Evolutionary conservation across 352 stramenopile genomes (phyloP).

Genomic region (Globisporangium splendens): DNA sequence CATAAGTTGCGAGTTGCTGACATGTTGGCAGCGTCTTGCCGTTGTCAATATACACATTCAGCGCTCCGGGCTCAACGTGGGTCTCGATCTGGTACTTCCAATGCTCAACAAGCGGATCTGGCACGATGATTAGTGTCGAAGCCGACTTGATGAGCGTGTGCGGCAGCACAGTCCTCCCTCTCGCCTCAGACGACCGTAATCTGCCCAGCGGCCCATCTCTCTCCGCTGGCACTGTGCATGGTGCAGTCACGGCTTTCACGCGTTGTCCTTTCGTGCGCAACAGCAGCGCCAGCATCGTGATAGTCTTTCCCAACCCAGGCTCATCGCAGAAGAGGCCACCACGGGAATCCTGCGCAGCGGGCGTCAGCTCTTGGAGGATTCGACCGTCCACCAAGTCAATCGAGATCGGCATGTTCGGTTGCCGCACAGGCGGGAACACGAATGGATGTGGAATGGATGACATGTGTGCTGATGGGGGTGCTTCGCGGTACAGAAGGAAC

Average conservation of each 20-base stretch:
- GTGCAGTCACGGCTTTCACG: constrained; percentile 4
- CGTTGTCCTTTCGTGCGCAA: constrained; percentile 69
- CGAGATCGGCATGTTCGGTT: constrained; percentile 13
- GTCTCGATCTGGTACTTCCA: constrained; percentile 74
- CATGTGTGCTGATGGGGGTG: constrained; percentile 12
- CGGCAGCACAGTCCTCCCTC: constrained; percentile 41
- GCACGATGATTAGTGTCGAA: constrained; percentile 67
- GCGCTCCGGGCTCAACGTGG: constrained; percentile 31
- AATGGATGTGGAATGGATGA: constrained; percentile 43
- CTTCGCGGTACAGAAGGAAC: constrained; percentile 78
- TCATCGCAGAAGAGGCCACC: constrained; percentile 84
- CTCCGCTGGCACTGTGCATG: constrained; percentile 7
- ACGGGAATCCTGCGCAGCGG: constrained; percentile 34
- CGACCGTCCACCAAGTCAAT: constrained; percentile 61
- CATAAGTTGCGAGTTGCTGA: constrained; percentile 45
- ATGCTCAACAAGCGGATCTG: constrained; percentile 69
- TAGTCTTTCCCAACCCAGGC: constrained; percentile 81
- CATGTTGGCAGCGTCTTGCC: constrained; percentile 32
- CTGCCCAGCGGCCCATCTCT: constrained; percentile 6
- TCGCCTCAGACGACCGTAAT: constrained; percentile 36
- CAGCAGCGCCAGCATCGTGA: constrained; percentile 81
- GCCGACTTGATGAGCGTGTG: constrained; percentile 43
- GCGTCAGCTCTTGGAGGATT: constrained; percentile 20
- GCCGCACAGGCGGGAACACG: constrained; percentile 27
- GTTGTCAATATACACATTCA: constrained; percentile 46